Evolutionary conservation across 176 grass and related monocot genomes (phyloP).

Genomic region (Stipa capillata): DNA sequence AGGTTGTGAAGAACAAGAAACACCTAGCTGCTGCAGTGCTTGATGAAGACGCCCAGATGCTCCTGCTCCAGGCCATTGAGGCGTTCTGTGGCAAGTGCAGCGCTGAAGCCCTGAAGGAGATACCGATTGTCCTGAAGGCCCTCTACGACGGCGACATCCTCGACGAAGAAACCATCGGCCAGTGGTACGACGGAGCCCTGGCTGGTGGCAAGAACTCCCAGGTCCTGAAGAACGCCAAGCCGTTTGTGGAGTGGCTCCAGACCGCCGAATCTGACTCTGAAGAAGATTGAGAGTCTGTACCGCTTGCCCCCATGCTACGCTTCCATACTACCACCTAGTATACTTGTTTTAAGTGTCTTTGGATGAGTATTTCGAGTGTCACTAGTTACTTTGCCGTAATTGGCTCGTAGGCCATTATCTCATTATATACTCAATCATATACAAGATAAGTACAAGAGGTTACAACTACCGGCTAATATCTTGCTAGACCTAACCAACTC

Average conservation of each 20-base stretch:
- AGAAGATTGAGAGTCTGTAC: slow-evolving; percentile 35
- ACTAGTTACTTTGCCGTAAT: too few relatives aligned
- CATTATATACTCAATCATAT: too few relatives aligned
- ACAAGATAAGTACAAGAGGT: too few relatives aligned
- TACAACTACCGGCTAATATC: too few relatives aligned
- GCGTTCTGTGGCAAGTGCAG: slow-evolving; percentile 41
- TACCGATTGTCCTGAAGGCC: slow-evolving; percentile 51
- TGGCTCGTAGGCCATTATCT: too few relatives aligned
- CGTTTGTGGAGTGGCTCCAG: slow-evolving; percentile 75
- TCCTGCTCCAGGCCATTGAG: slow-evolving; percentile 41
- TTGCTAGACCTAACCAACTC: too few relatives aligned
- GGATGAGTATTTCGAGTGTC: background rate
- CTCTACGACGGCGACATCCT: slow-evolving; percentile 61
- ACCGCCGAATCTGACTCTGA: slow-evolving; percentile 55
- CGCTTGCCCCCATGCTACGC: background rate
- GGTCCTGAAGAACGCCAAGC: slow-evolving; percentile 46
- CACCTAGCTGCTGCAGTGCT: slow-evolving; percentile 40
- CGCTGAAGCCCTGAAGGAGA: slow-evolving; percentile 53
- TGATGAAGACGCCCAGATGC: slow-evolving; percentile 33
- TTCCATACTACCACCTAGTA: background rate
- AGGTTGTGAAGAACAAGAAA: slow-evolving; percentile 57
- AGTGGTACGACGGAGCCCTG: slow-evolving; percentile 41
- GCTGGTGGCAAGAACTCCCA: slow-evolving; percentile 31
- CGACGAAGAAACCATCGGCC: slow-evolving; percentile 57
- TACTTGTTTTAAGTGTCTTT: background rate